Evolutionary conservation across 2,329 filamentous ascomycete species (phyloP), one percentile per base, ranked within the genome.

Genomic region (Colletotrichum sojae): DNA sequence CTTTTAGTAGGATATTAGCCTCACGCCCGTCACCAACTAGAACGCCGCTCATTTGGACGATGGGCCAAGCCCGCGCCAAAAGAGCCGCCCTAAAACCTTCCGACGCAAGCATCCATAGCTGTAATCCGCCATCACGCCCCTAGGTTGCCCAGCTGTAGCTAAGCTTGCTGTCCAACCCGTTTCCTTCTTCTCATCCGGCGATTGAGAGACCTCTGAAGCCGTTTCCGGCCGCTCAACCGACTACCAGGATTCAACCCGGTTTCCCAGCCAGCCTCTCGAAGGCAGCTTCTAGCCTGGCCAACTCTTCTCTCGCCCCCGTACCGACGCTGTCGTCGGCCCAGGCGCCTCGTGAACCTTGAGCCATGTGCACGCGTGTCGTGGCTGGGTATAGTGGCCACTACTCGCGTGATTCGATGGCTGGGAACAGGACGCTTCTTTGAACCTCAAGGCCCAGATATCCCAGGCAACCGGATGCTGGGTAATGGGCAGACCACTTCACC

Each of bases 361-460:
- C 48, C 13, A n/a, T 36, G 40, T 31, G 31, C 66, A 55, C 62
- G 20, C 55, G 43, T 55, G 43, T 55, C n/a, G 61, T 68, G 65
- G 65, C 65, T 68, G 65, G 60, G 15, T 15, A 36, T 57, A 36
- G 5, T 39, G 12, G n/a, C 36, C 6, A 46, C 5, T 25, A 25
- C 53, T 58, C 45, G 52, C 53, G 25, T 48, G 52, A 58, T 20
- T 22, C 6, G 16, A 53, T 54, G 53, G 65, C 60, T 43, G 65
- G 48, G 54, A 68, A 53, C 65, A 43, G 65, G 9, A 36, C n/a
- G n/a, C 27, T 64, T 15, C 48, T 68, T 68, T 58, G 60, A 64
- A 20, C 16, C 6, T 25, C 40, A 66, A 45, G 48, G 39, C 40
- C 31, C 31, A 36, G 31, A 36, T 36, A 36, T 69, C 25, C 66